Conservation (phyloP, 306 rosid species). For the Dicorynia guianensis region DNA sequence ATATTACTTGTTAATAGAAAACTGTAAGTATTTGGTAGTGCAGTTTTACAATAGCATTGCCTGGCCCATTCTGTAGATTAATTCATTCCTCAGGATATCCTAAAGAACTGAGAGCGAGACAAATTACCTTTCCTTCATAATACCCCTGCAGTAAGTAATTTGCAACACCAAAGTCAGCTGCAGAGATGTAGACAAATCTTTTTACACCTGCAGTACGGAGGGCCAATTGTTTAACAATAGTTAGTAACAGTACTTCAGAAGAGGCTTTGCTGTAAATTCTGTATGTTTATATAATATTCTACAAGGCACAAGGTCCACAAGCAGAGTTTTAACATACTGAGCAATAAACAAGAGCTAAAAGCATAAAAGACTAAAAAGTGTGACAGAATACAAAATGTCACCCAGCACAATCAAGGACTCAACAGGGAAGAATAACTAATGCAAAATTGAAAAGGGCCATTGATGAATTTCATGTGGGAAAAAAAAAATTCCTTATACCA, state of each 20-base stretch:
- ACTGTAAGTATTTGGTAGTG: not conserved
- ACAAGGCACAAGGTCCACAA: not conserved
- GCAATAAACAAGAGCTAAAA: too few relatives aligned
- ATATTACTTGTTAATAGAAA: conserved; percentile 24
- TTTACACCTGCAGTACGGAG: conserved; percentile 74
- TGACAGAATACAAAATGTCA: too few relatives aligned
- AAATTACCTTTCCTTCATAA: conserved; percentile 92
- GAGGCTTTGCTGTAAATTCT: not conserved
- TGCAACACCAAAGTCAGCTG: conserved; percentile 89
- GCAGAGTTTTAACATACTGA: too few relatives aligned
- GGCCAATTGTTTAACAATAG: conserved; percentile 29
- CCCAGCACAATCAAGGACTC: too few relatives aligned
- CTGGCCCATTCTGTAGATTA: conserved; percentile 20
- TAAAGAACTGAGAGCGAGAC: conserved; percentile 24
- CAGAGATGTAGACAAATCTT: conserved; percentile 90
- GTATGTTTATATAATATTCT: not conserved
- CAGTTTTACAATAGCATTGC: conserved; percentile 4
- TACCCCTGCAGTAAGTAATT: conserved; percentile 83
- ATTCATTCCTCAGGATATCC: conserved; percentile 33
- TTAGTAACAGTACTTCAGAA: conserved; percentile 8
- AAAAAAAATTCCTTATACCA: not conserved
- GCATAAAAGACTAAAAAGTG: too few relatives aligned
- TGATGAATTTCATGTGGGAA: not conserved
- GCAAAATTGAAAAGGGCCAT: not conserved
- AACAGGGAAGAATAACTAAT: conserved; percentile 4